phyloP scores from a whole-genome alignment of 139 green algal species.

The Deuterostichococcus epilithicus region DNA sequence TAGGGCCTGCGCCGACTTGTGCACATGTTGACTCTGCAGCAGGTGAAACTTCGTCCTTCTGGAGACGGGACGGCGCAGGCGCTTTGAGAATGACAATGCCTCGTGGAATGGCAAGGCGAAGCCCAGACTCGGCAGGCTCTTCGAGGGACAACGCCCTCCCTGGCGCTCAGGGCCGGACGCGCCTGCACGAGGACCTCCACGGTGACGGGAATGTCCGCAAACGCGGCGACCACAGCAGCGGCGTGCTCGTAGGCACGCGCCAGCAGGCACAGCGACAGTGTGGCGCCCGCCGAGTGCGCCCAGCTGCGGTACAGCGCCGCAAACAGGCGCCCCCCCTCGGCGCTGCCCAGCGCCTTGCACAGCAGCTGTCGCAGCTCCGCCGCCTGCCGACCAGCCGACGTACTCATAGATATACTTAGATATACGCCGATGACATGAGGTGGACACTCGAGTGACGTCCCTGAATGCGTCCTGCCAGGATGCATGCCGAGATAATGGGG shows the following conservation, averaged over 20 bases:
- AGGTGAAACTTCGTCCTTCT: neutral
- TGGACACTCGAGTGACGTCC: too few relatives aligned
- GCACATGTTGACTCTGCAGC: too few relatives aligned
- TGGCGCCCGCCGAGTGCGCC: slow-evolving; percentile 70
- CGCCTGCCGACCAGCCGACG: neutral
- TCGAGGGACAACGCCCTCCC: too few relatives aligned
- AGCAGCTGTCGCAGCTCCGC: slow-evolving; percentile 27
- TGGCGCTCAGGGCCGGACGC: slow-evolving; percentile 18
- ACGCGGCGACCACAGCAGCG: slow-evolving; percentile 45
- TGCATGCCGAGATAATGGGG: too few relatives aligned
- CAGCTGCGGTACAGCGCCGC: slow-evolving; percentile 75
- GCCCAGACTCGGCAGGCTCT: too few relatives aligned
- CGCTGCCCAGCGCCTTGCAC: neutral
- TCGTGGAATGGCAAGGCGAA: too few relatives aligned
- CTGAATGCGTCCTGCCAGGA: too few relatives aligned
- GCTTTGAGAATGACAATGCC: too few relatives aligned
- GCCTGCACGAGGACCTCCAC: slow-evolving; percentile 70
- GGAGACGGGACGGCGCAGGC: too few relatives aligned
- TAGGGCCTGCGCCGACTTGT: too few relatives aligned
- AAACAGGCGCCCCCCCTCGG: slow-evolving; percentile 59
- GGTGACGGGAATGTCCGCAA: slow-evolving; percentile 49
- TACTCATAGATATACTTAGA: neutral
- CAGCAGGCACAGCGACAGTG: slow-evolving; percentile 84
- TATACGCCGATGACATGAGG: neutral
- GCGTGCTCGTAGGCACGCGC: slow-evolving; percentile 64